Percentiles rank a stretch among this genome's conserved stretches.
phyloP scores from a whole-genome alignment of 2,329 filamentous ascomycete genomes.

The Tolypocladium guangdongense region DNA sequence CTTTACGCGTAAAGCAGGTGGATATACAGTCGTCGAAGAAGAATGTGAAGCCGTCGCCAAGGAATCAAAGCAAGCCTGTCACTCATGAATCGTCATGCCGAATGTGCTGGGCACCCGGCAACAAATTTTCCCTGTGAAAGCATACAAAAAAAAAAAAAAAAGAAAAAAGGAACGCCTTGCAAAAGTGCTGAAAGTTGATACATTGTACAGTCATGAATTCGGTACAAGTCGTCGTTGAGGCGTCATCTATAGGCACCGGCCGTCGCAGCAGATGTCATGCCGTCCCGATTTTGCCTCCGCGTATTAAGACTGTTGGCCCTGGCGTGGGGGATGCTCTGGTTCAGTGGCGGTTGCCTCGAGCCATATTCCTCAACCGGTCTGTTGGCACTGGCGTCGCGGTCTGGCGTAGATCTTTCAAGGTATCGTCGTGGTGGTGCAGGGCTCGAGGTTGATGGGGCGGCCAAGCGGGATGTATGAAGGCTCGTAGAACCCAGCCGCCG shows the following conservation, averaged over 20 bases:
- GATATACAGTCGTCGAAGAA: neutral
- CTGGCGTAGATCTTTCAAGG: constrained; percentile 32
- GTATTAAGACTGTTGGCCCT: constrained; percentile 35
- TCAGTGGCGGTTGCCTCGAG: constrained; percentile 32
- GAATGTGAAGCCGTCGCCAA: neutral
- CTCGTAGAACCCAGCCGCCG: constrained; percentile 41
- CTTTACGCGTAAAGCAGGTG: neutral
- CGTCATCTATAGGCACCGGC: constrained; percentile 34
- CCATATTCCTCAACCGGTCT: constrained; percentile 13
- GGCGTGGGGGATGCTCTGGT: constrained; percentile 28
- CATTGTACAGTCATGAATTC: constrained; percentile 15
- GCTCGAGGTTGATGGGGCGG: constrained; percentile 25
- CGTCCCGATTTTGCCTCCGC: constrained; percentile 31
- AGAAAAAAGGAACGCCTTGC: neutral
- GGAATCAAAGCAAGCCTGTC: constrained; percentile 4
- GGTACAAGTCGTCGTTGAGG: constrained; percentile 14
- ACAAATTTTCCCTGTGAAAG: neutral
- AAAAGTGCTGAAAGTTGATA: neutral
- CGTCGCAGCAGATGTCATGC: constrained; percentile 20
- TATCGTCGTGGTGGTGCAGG: constrained; percentile 34
- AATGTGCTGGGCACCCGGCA: neutral
- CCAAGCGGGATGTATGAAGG: constrained; percentile 33
- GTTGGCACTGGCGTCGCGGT: constrained; percentile 24
- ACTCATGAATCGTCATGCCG: constrained; percentile 14
- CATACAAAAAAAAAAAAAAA: neutral